Percentiles rank a stretch among this genome's conserved stretches.
phyloP scores from a whole-genome alignment of 805 yeast species.

The Ogataea nitratoaversa region DNA sequence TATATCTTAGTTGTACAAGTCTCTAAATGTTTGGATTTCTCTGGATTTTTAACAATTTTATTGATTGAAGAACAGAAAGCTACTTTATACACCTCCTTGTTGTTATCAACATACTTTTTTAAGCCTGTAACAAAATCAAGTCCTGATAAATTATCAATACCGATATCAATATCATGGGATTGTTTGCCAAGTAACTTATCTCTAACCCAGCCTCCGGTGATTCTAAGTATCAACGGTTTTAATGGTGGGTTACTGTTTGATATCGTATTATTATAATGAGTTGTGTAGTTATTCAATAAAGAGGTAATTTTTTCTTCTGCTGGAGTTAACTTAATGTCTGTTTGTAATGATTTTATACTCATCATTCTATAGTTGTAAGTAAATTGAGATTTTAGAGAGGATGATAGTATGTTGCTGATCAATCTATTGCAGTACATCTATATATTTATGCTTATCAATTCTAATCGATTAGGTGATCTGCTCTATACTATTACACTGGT shows the following conservation, averaged over 20 bases:
- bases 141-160: constrained; percentile 81
- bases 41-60: constrained; percentile 88
- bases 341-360: background rate
- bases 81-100: constrained; percentile 11
- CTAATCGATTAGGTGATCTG: too few species aligned
- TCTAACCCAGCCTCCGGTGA: constrained; percentile 98
- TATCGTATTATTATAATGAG: constrained; percentile 19
- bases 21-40: constrained; percentile 91
- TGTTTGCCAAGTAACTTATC: constrained; percentile 81
- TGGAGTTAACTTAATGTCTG: constrained; percentile 15
- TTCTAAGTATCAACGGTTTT: constrained; percentile 45
- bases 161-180: constrained; percentile 88
- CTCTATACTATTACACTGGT: too few species aligned
- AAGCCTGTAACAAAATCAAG: constrained; percentile 75
- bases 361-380: too few species aligned
- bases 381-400: too few species aligned
- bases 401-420: too few species aligned
- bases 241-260: constrained; percentile 1
- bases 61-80: constrained; percentile 45
- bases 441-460: too few species aligned
- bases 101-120: constrained; percentile 41
- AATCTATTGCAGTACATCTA: too few species aligned
- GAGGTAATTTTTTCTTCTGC: constrained; percentile 24
- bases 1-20: constrained; percentile 89
- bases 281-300: constrained; percentile 24